Conservation (phyloP, 108 stramenopile species). For the Nannochloropsis salina region DNA sequence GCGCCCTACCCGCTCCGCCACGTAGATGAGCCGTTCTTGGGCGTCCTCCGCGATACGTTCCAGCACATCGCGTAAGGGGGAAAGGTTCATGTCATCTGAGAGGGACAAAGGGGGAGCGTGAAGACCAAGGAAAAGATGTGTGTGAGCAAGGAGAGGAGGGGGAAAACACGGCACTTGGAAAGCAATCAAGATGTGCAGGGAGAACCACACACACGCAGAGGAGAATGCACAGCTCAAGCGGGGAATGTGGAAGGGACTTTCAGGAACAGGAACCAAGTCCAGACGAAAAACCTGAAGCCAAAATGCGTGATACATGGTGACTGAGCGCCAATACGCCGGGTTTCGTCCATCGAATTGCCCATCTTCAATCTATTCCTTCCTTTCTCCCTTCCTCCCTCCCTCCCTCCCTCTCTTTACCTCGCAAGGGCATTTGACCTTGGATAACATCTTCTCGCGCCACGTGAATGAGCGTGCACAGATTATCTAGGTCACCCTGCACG, state of each 20-base stretch:
- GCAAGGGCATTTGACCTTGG: not conserved
- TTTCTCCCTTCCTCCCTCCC: too few relatives aligned
- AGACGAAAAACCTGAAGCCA: too few relatives aligned
- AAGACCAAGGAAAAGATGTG: not conserved
- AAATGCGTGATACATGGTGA: too few relatives aligned
- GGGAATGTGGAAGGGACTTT: too few relatives aligned
- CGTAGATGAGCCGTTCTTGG: not conserved
- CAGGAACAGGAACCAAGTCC: too few relatives aligned
- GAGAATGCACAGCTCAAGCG: not conserved
- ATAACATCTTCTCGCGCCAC: not conserved
- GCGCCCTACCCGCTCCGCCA: not conserved
- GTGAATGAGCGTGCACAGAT: not conserved
- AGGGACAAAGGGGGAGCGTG: not conserved
- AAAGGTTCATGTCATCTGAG: not conserved
- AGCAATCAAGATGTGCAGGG: not conserved
- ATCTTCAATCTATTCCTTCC: too few relatives aligned
- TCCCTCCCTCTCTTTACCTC: not conserved
- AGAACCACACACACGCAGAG: not conserved
- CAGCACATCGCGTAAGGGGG: not conserved
- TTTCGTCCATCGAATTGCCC: too few relatives aligned
- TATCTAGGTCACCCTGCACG: not conserved
- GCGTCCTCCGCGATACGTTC: not conserved
- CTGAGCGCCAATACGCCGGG: too few relatives aligned
- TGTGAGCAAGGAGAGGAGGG: not conserved
- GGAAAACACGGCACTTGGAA: not conserved